Conservation (phyloP, 2,329 filamentous ascomycete genomes). For the Sclerotinia minor region DNA sequence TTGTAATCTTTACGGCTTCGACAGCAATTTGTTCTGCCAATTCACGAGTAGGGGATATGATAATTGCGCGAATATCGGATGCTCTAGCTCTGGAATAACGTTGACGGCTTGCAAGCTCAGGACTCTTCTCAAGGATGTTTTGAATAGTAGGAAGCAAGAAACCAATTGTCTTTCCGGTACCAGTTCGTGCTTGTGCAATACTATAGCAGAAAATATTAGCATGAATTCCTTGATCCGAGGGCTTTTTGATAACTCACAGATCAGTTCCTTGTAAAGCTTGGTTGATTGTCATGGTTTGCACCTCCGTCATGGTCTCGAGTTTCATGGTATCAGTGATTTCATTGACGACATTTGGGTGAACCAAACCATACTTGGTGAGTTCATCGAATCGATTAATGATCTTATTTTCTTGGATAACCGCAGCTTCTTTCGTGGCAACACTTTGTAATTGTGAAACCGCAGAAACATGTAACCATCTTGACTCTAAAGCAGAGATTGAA, state of each 20-base stretch:
- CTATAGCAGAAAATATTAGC: constrained; percentile 47
- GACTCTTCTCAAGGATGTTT: constrained; percentile 67
- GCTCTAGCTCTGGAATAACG: constrained; percentile 45
- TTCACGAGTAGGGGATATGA: constrained; percentile 79
- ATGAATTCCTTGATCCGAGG: background rate
- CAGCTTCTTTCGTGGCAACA: constrained; percentile 23
- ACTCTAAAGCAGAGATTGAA: constrained; percentile 28
- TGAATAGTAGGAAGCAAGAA: constrained; percentile 88
- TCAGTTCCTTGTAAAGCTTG: constrained; percentile 66
- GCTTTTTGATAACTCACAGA: constrained; percentile 37
- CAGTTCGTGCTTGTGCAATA: constrained; percentile 92
- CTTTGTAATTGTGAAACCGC: constrained; percentile 30
- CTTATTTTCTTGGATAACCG: constrained; percentile 23
- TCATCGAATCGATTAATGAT: constrained; percentile 40
- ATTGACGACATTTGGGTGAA: constrained; percentile 39
- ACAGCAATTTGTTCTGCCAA: constrained; percentile 77
- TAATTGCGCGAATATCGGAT: constrained; percentile 66
- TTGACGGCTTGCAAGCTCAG: constrained; percentile 51
- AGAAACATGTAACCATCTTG: constrained; percentile 39
- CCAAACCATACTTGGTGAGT: constrained; percentile 37
- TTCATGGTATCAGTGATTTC: constrained; percentile 71
- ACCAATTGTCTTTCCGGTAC: constrained; percentile 93
- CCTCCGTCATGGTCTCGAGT: constrained; percentile 53
- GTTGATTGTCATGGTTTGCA: constrained; percentile 81
- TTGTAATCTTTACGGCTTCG: constrained; percentile 60